phyloP scores from a whole-genome alignment of 2,329 filamentous ascomycete genomes.

The Clonostachys solani region DNA sequence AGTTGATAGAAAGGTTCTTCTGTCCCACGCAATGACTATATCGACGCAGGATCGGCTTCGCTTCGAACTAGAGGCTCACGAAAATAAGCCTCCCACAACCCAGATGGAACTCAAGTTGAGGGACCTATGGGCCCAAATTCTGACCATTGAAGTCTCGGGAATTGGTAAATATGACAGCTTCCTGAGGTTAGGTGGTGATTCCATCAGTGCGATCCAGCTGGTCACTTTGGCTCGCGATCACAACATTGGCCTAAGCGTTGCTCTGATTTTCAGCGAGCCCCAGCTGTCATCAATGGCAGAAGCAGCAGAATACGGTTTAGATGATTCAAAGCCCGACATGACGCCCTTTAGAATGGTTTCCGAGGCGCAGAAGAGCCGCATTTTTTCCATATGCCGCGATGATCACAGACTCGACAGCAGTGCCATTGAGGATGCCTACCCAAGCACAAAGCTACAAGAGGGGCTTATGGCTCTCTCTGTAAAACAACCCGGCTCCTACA shows the following conservation, averaged over 20 bases:
- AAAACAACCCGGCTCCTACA: slow-evolving; percentile 14
- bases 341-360: too few relatives aligned
- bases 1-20: not conserved
- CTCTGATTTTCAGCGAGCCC: slow-evolving; percentile 6
- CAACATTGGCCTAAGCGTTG: slow-evolving; percentile 3
- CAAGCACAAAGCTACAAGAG: slow-evolving; percentile 43
- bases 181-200: slow-evolving; percentile 7
- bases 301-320: too few relatives aligned
- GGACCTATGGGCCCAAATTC: slow-evolving; percentile 5
- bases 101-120: slow-evolving; percentile 4
- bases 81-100: not conserved
- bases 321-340: too few relatives aligned
- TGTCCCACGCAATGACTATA: not conserved
- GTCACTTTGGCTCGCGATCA: slow-evolving; percentile 1
- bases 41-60: not conserved
- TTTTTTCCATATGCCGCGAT: too few relatives aligned
- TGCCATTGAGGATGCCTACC: slow-evolving; percentile 39
- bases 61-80: not conserved
- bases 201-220: slow-evolving; percentile 7
- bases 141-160: not conserved
- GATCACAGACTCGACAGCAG: too few relatives aligned
- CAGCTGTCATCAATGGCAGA: slow-evolving; percentile 2
- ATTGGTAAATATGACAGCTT: slow-evolving; percentile 6
- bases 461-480: slow-evolving; percentile 40
- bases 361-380: too few relatives aligned